Conservation (phyloP, 768 basidiomycete genomes). For the Amanita thiersii region DNA sequence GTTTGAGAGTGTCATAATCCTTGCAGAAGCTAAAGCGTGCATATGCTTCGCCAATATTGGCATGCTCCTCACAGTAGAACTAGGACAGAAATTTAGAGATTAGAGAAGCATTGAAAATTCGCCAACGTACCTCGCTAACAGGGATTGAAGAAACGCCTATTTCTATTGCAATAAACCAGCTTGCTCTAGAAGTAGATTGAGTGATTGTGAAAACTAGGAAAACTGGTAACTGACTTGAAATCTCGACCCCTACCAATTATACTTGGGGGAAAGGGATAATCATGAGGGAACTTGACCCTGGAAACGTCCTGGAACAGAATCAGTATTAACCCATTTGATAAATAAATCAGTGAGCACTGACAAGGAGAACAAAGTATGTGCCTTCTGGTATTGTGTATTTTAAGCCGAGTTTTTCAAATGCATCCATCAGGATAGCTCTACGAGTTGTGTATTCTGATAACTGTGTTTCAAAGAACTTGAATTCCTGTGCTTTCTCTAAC, state of each 20-base stretch:
- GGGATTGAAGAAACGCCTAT: conserved; percentile 90
- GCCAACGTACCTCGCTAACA: conserved; percentile 82
- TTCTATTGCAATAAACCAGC: conserved; percentile 92
- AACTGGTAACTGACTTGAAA: conserved; percentile 49
- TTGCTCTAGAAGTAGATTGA: conserved; percentile 45
- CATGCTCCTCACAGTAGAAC: conserved; percentile 92
- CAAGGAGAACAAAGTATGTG: conserved; percentile 83
- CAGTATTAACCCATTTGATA: conserved; percentile 8
- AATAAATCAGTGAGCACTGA: conserved; percentile 22
- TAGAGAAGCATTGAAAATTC: neutral
- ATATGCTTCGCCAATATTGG: conserved; percentile 78
- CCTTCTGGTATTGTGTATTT: conserved; percentile 87
- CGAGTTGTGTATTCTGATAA: conserved; percentile 73
- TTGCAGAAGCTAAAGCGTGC: conserved; percentile 95
- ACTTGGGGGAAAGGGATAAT: conserved; percentile 74
- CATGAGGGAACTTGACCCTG: conserved; percentile 67
- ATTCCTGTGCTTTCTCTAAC: conserved; percentile 68
- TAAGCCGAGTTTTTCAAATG: conserved; percentile 79
- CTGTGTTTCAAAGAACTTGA: conserved; percentile 74
- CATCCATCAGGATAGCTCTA: conserved; percentile 60
- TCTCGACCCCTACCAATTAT: conserved; percentile 78
- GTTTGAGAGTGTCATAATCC: conserved; percentile 74
- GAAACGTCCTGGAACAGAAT: conserved; percentile 58
- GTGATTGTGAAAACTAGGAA: neutral
- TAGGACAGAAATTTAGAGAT: conserved; percentile 19